These are phyloP conservation scores for Gossypioides kirkii DNA, from an alignment of 345 rosid species.

Conservation along the genomic window DNA sequence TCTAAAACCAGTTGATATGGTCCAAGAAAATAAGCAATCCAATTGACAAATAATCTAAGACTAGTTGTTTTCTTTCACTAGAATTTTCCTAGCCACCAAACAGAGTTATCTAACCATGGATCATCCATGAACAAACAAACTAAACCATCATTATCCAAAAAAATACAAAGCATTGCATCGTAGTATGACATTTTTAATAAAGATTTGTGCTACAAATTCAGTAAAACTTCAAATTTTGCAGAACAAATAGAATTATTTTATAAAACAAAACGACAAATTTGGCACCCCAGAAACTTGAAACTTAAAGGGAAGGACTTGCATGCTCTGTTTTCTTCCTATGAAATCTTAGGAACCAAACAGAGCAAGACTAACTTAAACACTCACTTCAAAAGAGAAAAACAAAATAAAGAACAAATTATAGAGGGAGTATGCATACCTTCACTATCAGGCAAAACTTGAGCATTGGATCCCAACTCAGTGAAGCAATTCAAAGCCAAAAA, in stretches of 20 bases:
- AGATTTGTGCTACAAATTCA: not conserved
- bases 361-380: not conserved
- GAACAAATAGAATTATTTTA: not conserved
- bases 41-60: not conserved
- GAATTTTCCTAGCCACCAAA: not conserved
- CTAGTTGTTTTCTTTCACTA: not conserved
- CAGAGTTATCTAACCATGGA: not conserved
- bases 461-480: conserved; percentile 28
- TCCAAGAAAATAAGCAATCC: not conserved
- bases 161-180: not conserved
- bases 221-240: not conserved
- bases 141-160: not conserved
- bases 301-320: too few relatives aligned
- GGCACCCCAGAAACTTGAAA: not conserved
- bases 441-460: conserved; percentile 44
- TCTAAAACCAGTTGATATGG: not conserved
- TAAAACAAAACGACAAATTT: not conserved
- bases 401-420: not conserved
- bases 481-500: conserved; percentile 29
- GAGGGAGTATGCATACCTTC: conserved; percentile 38
- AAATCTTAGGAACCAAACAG: conserved; percentile 8
- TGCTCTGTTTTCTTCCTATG: not conserved
- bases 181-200: not conserved
- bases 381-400: not conserved
- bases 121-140: not conserved